phyloP scores from a whole-genome alignment of 1,139 yeast species.

The Protomyces pachydermus region DNA sequence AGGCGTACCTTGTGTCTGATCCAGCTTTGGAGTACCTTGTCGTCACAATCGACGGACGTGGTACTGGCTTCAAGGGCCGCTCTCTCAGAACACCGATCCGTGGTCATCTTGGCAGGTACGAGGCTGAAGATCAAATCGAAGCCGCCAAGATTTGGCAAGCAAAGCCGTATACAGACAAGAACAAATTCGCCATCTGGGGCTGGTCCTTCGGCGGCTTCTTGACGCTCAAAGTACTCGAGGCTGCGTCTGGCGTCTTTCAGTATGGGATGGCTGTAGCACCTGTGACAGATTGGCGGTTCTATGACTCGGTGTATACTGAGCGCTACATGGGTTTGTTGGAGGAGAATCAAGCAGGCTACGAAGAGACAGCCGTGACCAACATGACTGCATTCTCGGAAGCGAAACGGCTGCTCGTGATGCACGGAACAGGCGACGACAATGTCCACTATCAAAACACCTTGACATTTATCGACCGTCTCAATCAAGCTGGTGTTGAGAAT shows the following conservation, averaged over 20 bases:
- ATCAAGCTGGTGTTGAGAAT: constrained; percentile 60
- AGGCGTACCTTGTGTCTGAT: constrained; percentile 62
- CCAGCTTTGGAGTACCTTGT: constrained; percentile 59
- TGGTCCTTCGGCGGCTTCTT: constrained; percentile 88
- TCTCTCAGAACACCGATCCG: constrained; percentile 61
- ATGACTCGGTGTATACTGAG: constrained; percentile 79
- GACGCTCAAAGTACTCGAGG: constrained; percentile 69
- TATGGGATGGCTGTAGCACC: constrained; percentile 90
- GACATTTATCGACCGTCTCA: constrained; percentile 65
- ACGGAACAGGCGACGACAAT: constrained; percentile 96
- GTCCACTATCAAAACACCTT: constrained; percentile 88
- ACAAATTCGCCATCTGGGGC: constrained; percentile 87
- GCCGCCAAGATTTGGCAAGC: constrained; percentile 60
- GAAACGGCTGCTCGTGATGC: constrained; percentile 72
- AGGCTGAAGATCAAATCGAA: constrained; percentile 70
- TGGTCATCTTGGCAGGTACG: constrained; percentile 74
- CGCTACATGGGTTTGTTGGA: constrained; percentile 74
- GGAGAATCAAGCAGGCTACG: constrained; percentile 53
- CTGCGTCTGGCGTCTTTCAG: constrained; percentile 63
- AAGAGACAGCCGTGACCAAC: constrained; percentile 44
- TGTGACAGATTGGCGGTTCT: constrained; percentile 73
- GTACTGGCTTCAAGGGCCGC: constrained; percentile 91
- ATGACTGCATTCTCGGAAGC: constrained; percentile 52
- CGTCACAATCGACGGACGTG: constrained; percentile 85
- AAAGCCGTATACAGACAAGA: constrained; percentile 51